phyloP scores from a whole-genome alignment of 805 yeast genomes.

The Metschnikowia matae region DNA sequence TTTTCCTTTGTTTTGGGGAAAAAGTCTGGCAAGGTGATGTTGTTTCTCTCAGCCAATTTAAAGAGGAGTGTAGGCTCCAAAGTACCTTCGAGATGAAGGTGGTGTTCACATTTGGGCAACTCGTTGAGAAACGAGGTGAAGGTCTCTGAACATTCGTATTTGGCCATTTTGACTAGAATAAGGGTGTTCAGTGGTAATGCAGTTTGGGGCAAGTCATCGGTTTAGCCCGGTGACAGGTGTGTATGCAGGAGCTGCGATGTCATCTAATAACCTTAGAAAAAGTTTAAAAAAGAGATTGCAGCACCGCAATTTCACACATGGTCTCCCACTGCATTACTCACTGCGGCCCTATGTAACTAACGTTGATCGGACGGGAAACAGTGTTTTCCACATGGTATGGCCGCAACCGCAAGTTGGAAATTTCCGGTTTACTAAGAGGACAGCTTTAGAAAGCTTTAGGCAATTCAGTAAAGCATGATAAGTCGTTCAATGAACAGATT shows the following conservation, averaged over 20 bases:
- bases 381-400: no score
- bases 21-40: slow-evolving; percentile 52
- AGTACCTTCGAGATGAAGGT: slow-evolving; percentile 81
- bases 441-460: not conserved
- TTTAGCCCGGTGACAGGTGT: not conserved
- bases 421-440: no score
- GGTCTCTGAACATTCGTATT: slow-evolving; percentile 16
- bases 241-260: not conserved
- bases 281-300: not conserved
- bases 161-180: slow-evolving; percentile 8
- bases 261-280: not conserved
- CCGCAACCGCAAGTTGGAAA: no score
- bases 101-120: slow-evolving; percentile 85
- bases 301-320: no score
- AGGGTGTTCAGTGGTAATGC: no score
- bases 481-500: no score
- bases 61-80: slow-evolving; percentile 71
- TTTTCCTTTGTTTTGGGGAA: slow-evolving; percentile 61
- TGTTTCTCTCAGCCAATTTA: slow-evolving; percentile 63
- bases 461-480: not conserved
- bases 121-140: slow-evolving; percentile 54
- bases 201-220: not conserved
- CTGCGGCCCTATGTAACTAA: no score
- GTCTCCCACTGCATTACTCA: no score
- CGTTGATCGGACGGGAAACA: no score